These are phyloP conservation scores for Boletus subcaerulescens DNA, from an alignment of 768 basidiomycete species.

Conservation along the genomic window DNA sequence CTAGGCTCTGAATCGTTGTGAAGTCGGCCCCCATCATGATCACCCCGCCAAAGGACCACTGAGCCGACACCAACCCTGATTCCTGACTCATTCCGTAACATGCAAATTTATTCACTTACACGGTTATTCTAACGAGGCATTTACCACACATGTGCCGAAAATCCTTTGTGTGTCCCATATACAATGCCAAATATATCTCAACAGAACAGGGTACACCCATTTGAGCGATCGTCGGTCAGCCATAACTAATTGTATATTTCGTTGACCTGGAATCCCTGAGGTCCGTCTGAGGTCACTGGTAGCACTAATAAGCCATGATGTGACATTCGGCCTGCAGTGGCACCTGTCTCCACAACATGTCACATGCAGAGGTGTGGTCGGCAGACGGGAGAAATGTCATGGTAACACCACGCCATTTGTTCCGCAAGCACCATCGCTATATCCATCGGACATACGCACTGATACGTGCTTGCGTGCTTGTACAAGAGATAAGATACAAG, in stretches of 20 bases:
- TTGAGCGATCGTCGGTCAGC: background rate
- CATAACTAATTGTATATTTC: background rate
- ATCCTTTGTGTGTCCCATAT: background rate
- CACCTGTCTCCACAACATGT: too few species aligned
- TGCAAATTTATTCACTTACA: too few species aligned
- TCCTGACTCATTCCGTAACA: too few species aligned
- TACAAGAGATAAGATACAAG: too few species aligned
- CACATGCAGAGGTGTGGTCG: background rate
- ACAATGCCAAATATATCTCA: background rate
- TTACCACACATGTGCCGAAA: background rate
- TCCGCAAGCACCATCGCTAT: background rate
- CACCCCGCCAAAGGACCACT: too few species aligned
- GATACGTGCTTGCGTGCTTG: background rate
- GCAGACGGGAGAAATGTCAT: background rate
- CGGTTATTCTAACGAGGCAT: too few species aligned
- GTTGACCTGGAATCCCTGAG: background rate
- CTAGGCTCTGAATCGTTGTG: too few species aligned
- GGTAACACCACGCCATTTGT: background rate
- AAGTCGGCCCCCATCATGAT: too few species aligned
- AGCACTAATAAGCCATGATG: background rate
- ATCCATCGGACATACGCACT: background rate
- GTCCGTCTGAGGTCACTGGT: background rate
- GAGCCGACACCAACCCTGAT: too few species aligned
- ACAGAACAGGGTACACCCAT: background rate
- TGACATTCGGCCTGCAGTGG: background rate